Evolutionary conservation across 352 stramenopile species (phyloP), one percentile per base, ranked within the genome.

Genomic region (Globisporangium uncinulatum): DNA sequence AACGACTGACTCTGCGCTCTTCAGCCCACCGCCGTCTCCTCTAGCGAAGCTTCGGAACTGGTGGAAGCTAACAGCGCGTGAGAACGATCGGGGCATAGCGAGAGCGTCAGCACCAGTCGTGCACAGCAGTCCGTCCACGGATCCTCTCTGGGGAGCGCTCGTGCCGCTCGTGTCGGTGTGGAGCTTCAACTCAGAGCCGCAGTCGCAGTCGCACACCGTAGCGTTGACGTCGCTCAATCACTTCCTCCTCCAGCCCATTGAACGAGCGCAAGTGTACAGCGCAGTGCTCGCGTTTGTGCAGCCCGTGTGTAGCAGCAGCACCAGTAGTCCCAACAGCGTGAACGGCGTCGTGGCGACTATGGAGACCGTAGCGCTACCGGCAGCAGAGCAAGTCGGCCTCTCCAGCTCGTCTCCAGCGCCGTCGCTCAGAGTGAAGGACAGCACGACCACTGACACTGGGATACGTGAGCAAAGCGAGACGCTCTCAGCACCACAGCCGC

Each of bases 201-300:
- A 64, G 31, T 62, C 51, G 17, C 63, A 65, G 24, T 21, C 58
- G 1, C 42, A 42, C 17, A 65, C 65, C 51, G 48, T 62, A 1
- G 65, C 61, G 3, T 58, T 58, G 36, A 69, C 56, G 9, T 65
- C 57, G 9, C 51, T 76, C 13, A 76, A 65, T 36, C 65, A 76
- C 41, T 76, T 76, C n/a, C 58, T 76, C 3, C 31, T 76, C 1
- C 68, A 76, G 39, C 68, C 64, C 0, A 57, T 76, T 29, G 65
- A 76, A 45, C 55, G 68, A 0, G 39, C 69, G 19, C 61, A 73
- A 46, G 32, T 67, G 20, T 71, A 71, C 53, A 62, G 56, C 42
- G 45, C 34, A 4, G 44, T 62, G 32, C 37, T 65, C 1, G 56
- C 42, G 21, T 68, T 56, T 47, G n/a, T 62, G 37, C 39, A 48